Conservation (phyloP, 1,284 basidiomycete genomes). For the Meripilus lineatus region DNA sequence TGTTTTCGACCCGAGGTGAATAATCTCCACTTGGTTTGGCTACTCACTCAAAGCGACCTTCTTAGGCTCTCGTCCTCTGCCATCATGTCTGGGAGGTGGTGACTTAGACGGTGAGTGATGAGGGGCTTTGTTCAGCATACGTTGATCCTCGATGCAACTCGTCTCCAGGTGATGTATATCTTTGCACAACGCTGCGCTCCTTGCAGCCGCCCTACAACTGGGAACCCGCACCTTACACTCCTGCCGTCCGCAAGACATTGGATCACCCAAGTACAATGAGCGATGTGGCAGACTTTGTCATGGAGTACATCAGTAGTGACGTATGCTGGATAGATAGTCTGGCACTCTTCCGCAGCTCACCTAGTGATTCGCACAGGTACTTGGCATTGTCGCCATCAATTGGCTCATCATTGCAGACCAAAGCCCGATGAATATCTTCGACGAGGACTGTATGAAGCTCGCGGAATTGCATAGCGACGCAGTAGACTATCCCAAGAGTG, state of each 20-base stretch:
- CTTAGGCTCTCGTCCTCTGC: conserved; percentile 50
- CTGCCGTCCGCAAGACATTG: conserved; percentile 43
- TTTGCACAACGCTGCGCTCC: conserved; percentile 34
- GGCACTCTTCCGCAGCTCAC: conserved; percentile 2
- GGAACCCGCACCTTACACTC: conserved; percentile 47
- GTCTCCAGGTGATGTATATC: conserved; percentile 42
- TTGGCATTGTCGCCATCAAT: conserved; percentile 58
- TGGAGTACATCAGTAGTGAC: conserved; percentile 67
- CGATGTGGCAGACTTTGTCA: conserved; percentile 71
- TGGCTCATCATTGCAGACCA: conserved; percentile 70
- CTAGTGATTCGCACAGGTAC: conserved; percentile 31
- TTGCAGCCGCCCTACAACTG: conserved; percentile 20
- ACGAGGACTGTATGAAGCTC: conserved; percentile 56
- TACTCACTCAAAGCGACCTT: not conserved
- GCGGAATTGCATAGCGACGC: conserved; percentile 66
- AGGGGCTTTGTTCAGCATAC: not conserved
- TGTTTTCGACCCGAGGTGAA: conserved; percentile 55
- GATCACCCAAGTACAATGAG: conserved; percentile 53
- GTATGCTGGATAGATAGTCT: conserved; percentile 27
- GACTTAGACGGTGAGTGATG: conserved; percentile 53
- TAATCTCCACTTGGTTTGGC: conserved; percentile 4
- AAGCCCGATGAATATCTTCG: conserved; percentile 45
- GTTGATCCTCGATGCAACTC: not conserved
- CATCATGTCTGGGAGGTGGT: conserved; percentile 60
- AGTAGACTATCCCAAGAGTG: conserved; percentile 64